phyloP scores from a whole-genome alignment of 2,329 filamentous ascomycete species.

The Fusarium succisae region DNA sequence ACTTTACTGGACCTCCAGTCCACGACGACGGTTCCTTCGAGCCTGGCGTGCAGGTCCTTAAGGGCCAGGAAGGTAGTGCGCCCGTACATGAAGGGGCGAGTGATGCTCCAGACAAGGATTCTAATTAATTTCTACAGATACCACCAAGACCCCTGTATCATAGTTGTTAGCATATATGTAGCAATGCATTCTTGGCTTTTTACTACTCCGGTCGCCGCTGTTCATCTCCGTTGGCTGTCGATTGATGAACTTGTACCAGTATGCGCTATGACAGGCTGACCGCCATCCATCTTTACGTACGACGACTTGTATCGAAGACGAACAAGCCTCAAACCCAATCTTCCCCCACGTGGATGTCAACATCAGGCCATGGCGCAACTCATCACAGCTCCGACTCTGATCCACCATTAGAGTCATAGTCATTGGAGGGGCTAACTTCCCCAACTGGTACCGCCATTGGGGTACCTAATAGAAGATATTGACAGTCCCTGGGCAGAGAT shows the following conservation, averaged over 20 bases:
- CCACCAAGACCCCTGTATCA: conserved; percentile 3
- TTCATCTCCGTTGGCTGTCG: not conserved
- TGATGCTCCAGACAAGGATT: conserved; percentile 28
- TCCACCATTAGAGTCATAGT: not conserved
- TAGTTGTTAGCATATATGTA: conserved; percentile 20
- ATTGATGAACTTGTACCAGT: not conserved
- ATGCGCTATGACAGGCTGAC: not conserved
- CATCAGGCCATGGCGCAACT: not conserved
- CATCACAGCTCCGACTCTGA: not conserved
- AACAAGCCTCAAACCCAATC: not conserved
- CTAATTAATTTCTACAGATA: conserved; percentile 16
- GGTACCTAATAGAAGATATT: not conserved
- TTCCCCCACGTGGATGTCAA: not conserved
- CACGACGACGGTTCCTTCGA: conserved; percentile 8
- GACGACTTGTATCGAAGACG: not conserved
- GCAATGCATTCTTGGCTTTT: conserved; percentile 8
- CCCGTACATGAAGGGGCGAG: conserved; percentile 4
- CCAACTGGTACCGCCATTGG: not conserved
- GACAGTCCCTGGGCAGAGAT: not conserved
- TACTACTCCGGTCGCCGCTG: not conserved
- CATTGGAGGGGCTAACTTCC: not conserved
- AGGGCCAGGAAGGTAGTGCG: conserved; percentile 17
- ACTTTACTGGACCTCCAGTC: conserved; percentile 66
- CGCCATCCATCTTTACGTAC: not conserved
- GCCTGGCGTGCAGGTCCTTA: conserved; percentile 34